These are phyloP conservation scores for Rubia yunnanensis DNA, from an alignment of 257 asterid genomes.

Conservation along the genomic window DNA sequence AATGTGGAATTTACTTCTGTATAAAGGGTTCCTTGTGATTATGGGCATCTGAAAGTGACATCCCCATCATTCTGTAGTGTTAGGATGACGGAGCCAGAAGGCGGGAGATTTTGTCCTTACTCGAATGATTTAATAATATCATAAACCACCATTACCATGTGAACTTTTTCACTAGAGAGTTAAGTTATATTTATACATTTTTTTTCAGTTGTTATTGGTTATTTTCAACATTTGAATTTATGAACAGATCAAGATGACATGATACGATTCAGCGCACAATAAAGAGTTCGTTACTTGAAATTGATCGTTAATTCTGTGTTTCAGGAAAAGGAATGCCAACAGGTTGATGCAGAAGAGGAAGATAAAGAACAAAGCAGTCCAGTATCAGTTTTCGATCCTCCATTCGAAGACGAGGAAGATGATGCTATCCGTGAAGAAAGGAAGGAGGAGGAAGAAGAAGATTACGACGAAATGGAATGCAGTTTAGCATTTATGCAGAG, in stretches of 20 bases:
- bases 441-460: conserved; percentile 26
- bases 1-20: no score
- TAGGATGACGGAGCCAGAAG: no score
- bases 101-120: no score
- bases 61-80: no score
- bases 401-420: conserved; percentile 41
- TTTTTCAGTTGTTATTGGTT: neutral
- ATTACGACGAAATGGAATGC: conserved; percentile 45
- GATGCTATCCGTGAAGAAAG: conserved; percentile 24
- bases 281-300: no score
- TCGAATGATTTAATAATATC: neutral
- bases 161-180: neutral
- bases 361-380: conserved; percentile 85
- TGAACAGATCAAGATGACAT: neutral
- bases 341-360: conserved; percentile 38
- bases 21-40: no score
- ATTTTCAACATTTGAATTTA: conserved; percentile 13
- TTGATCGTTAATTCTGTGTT: neutral
- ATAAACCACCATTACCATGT: neutral
- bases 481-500: conserved; percentile 67
- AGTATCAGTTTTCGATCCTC: conserved; percentile 62
- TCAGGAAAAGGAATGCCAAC: conserved; percentile 10
- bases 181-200: no score
- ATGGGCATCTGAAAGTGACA: no score
- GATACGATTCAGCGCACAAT: conserved; percentile 13